Conservation (phyloP, 2,329 filamentous ascomycete species). For the Endocalyx cinctus region DNA sequence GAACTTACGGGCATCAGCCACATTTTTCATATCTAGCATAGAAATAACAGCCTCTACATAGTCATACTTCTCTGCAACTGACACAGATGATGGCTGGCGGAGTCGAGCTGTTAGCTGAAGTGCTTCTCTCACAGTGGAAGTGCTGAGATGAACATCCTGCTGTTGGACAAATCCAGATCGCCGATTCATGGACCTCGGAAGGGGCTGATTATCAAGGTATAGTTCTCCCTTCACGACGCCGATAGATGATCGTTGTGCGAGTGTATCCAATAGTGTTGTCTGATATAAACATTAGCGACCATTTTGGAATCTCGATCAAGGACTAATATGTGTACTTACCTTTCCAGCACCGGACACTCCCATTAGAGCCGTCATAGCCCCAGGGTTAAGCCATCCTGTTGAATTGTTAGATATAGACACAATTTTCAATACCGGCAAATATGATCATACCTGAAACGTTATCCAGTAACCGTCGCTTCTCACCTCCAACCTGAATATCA, state of each 20-base stretch:
- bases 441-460: conserved; percentile 7
- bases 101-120: conserved; percentile 8
- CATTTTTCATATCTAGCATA: conserved; percentile 8
- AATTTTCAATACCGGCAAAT: background rate
- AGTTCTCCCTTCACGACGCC: conserved; percentile 6
- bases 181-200: conserved; percentile 7
- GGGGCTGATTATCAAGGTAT: conserved; percentile 6
- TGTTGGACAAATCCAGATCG: conserved; percentile 10
- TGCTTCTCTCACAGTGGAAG: conserved; percentile 9
- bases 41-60: conserved; percentile 10
- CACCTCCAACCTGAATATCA: conserved; percentile 6
- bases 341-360: conserved; percentile 12
- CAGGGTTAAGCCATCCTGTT: too few species aligned
- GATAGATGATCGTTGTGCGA: conserved; percentile 5
- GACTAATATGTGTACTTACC: conserved; percentile 44
- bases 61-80: conserved; percentile 7
- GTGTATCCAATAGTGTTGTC: conserved; percentile 5
- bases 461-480: conserved; percentile 7
- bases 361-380: conserved; percentile 13
- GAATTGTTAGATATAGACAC: too few species aligned
- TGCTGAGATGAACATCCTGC: conserved; percentile 10
- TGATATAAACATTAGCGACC: conserved; percentile 29
- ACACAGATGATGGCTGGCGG: conserved; percentile 2
- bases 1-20: conserved; percentile 7
- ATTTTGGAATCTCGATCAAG: too few species aligned